Evolutionary conservation across 768 basidiomycete species (phyloP), one percentile per base, ranked within the genome.

Genomic region (Tylopilus vinaceipallidus): DNA sequence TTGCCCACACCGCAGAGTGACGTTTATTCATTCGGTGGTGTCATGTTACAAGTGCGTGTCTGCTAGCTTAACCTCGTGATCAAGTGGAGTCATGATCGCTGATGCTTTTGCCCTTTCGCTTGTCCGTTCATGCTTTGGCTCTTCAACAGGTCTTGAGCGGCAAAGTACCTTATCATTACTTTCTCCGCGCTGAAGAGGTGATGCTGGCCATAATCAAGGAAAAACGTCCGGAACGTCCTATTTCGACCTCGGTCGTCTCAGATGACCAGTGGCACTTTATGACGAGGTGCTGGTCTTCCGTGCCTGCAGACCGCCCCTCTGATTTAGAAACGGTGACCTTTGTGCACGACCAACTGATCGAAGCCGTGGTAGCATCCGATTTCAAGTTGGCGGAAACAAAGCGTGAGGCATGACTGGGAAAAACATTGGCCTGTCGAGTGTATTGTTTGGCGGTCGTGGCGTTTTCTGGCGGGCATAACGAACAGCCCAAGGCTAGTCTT

Each of bases 1-100:
- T 44, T 53, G 41, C 59, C 62, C 20, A 63, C 62, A 3, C 2
- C 3, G 52, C 55, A 42, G 5, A 75, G 68, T 38, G 77, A 80
- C 58, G 68, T 75, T 0, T 64, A 64, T 52, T 64, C 44, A 71
- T 73, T 48, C 52, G 62, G 38, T 6, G 54, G 62, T 5, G 56
- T 64, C 39, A 59, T 65, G 50, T 42, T 64, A 26, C 49, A 61
- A 1, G 63, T 66, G 16, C 38, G 62, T 53, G 29, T 26, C 23
- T n/a, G 2, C 6, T 36, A 1, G 11, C 11, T 20, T 36, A 36
- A 19, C 11, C 2, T 29, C 16, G 20, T 9, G 11, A 23, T 3
- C 2, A 19, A 20, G 17, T 34, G 17, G 20, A 5, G 20, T 37
- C 19, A 30, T 12, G 27, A 45, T 14, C 16, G 22, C 30, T 45